Conservation (phyloP, 2,329 filamentous ascomycete species). For the Pseudopithomyces chartarum region DNA sequence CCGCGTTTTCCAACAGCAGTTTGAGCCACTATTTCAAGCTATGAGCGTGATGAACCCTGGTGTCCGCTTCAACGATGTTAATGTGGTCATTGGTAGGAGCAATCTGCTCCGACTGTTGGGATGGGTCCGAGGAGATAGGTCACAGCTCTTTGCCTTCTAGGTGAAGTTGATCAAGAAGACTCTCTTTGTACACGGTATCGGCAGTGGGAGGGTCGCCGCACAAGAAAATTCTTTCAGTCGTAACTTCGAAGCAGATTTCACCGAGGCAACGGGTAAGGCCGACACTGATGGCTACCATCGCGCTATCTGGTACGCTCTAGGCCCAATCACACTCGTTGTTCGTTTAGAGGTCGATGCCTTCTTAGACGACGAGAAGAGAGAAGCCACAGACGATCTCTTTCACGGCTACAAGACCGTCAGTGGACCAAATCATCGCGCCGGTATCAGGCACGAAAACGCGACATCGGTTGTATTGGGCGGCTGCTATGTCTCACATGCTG, state of each 20-base stretch:
- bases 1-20: neutral
- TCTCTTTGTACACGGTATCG: neutral
- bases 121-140: neutral
- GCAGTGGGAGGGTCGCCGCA: neutral
- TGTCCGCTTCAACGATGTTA: conserved; percentile 2
- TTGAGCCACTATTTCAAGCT: conserved; percentile 16
- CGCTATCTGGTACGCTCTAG: conserved; percentile 3
- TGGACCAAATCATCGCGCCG: neutral
- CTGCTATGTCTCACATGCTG: neutral
- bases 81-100: conserved; percentile 5
- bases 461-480: neutral
- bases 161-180: neutral
- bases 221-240: neutral
- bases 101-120: neutral
- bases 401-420: neutral
- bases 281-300: conserved; percentile 7
- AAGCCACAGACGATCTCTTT: neutral
- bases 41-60: conserved; percentile 11
- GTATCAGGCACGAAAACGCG: neutral
- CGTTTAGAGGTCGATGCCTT: conserved; percentile 8
- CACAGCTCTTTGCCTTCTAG: neutral
- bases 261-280: neutral
- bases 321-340: neutral
- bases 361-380: neutral
- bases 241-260: neutral